These are phyloP conservation scores for Nematodospora valgi DNA, from an alignment of 805 yeast species.

Conservation along the genomic window DNA sequence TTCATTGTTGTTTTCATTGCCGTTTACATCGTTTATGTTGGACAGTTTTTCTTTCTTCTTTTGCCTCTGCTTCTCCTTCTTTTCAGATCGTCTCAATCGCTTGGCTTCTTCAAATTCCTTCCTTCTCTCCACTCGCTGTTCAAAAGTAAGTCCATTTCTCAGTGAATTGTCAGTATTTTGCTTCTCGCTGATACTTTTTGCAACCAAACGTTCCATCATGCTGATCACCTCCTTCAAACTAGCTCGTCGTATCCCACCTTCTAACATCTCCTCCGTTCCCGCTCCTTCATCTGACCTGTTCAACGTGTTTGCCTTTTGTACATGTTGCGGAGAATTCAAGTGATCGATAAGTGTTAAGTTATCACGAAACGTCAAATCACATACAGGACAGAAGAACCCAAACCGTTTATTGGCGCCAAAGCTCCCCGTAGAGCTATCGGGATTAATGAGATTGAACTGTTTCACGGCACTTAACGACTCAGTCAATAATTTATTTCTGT, in stretches of 20 bases:
- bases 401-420: conserved; percentile 53
- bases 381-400: conserved; percentile 81
- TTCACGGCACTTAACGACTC: conserved; percentile 31
- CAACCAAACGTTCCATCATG: conserved; percentile 27
- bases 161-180: conserved; percentile 8
- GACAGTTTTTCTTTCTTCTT: conserved; percentile 12
- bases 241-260: conserved; percentile 35
- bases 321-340: conserved; percentile 70
- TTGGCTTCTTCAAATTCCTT: conserved; percentile 35
- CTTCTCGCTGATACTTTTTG: conserved; percentile 11
- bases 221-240: conserved; percentile 29
- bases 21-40: conserved; percentile 6
- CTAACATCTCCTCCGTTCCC: conserved; percentile 19
- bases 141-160: conserved; percentile 27
- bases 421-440: conserved; percentile 12
- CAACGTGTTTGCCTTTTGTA: conserved; percentile 28
- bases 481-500: conserved; percentile 28
- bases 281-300: conserved; percentile 7
- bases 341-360: conserved; percentile 81
- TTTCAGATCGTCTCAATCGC: conserved; percentile 23
- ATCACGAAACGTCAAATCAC: conserved; percentile 80
- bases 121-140: conserved; percentile 39
- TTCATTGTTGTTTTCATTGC: conserved; percentile 15
- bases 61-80: conserved; percentile 18
- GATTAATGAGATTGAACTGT: conserved; percentile 32